Evolutionary conservation across 768 basidiomycete genomes (phyloP), one percentile per base, ranked within the genome.

Genomic region (Kwoniella botswanensis): DNA sequence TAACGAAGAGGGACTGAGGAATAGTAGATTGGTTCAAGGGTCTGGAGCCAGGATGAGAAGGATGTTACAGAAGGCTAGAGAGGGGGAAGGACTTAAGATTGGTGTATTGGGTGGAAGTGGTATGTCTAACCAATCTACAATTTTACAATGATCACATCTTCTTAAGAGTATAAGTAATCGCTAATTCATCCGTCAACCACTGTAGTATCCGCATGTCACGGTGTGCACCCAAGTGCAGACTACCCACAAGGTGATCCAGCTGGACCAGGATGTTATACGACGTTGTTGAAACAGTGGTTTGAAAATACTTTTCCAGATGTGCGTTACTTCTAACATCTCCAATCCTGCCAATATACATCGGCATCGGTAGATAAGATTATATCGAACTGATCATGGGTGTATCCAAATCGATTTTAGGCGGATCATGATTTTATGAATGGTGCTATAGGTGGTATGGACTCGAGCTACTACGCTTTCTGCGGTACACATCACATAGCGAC

Each of bases 391-490:
- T 29, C 54, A 11, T 21, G 59, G 12, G 35, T 60, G 59, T 43
- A 17, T 60, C 4, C 4, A 22, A 17, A 22, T 1, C 24, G n/a
- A 59, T 41, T 10, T 10, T 35, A 77, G 76, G 61, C 63, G 18
- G 54, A 72, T 24, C 77, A 79, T 62, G 70, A 76, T 58, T 70
- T 81, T 15, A 66, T 76, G 72, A 82, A 82, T 65, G 82, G 82
- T 21, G 82, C 82, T 0, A 81, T 82, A 22, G 82, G 82, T 0
- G 82, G 78, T 13, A 81, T 82, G 82, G 82, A 82, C 63, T 79
- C 79, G 46, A 79, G 80, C 52, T 82, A 82, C 65, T 82, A 82
- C 52, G 82, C 82, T 6, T 82, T 82, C 70, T 82, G 82, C 66
- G 82, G 82, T 2, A 81, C 80, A 17, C 82, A 82, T 60, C 82